A percentile compares a stretch with the other conserved stretches of the same genome.
Conservation (phyloP, 2,329 filamentous ascomycete species). For the Didymella lethalis region DNA sequence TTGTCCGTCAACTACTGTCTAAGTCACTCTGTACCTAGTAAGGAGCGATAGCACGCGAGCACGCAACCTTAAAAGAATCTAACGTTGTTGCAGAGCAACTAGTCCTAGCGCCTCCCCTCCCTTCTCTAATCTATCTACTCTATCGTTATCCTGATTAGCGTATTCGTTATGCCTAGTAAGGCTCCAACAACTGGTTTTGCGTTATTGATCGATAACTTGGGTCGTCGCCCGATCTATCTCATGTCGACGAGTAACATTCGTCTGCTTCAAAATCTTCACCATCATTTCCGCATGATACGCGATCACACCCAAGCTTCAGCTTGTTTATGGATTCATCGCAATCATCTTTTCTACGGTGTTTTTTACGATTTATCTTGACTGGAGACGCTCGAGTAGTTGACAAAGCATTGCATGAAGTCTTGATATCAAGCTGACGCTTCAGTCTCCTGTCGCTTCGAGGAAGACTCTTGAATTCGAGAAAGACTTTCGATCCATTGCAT, state of each 20-base stretch:
- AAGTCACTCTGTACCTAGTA: background rate
- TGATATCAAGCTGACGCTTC: no score
- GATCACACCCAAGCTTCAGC: background rate
- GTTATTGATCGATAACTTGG: background rate
- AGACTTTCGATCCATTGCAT: no score
- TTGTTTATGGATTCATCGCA: background rate
- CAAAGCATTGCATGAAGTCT: no score
- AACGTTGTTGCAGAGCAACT: background rate
- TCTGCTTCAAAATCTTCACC: background rate
- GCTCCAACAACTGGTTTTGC: background rate
- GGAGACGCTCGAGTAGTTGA: no score
- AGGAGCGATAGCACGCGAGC: background rate
- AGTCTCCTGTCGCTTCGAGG: no score
- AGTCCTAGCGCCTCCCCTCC: background rate
- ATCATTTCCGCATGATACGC: background rate
- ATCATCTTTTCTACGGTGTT: background rate
- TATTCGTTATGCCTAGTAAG: background rate
- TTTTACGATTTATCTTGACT: background rate
- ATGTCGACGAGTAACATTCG: background rate
- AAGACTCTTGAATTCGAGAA: no score
- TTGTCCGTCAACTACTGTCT: background rate
- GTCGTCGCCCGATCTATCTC: background rate
- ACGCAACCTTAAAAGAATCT: background rate
- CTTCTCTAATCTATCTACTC: background rate
- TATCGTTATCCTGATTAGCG: background rate